Evolutionary conservation across 2,329 filamentous ascomycete genomes (phyloP).

Genomic region (Bisporella sp.): DNA sequence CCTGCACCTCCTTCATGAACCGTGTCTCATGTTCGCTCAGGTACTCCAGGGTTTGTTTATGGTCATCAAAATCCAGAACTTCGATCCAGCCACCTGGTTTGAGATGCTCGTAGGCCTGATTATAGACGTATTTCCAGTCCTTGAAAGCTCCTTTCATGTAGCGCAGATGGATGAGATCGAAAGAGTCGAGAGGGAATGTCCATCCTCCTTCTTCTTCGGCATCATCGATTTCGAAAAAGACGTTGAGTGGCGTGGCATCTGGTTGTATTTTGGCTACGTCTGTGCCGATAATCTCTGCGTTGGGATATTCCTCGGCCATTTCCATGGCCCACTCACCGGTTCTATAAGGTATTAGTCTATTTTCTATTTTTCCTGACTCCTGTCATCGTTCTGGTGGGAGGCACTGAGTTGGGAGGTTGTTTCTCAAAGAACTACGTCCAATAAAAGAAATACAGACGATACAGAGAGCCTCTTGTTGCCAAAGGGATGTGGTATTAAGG

Average conservation of each 20-base stretch:
- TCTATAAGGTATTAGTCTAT: too few relatives aligned
- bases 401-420: too few relatives aligned
- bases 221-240: slow-evolving; percentile 60
- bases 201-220: slow-evolving; percentile 35
- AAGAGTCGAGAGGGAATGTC: slow-evolving; percentile 44
- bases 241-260: slow-evolving; percentile 51
- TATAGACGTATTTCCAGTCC: slow-evolving; percentile 49
- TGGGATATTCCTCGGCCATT: slow-evolving; percentile 43
- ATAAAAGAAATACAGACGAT: too few relatives aligned
- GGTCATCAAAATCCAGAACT: slow-evolving; percentile 24
- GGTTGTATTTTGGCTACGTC: slow-evolving; percentile 55
- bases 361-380: too few relatives aligned
- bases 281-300: slow-evolving; percentile 48
- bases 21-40: slow-evolving; percentile 10
- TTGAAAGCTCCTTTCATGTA: slow-evolving; percentile 50
- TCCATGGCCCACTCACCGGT: slow-evolving; percentile 58
- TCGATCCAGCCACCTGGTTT: slow-evolving; percentile 27
- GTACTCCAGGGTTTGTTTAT: slow-evolving; percentile 11
- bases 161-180: slow-evolving; percentile 55
- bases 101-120: slow-evolving; percentile 36
- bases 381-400: too few relatives aligned
- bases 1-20: slow-evolving; percentile 7
- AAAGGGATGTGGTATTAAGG: too few relatives aligned
- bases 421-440: too few relatives aligned
- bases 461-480: too few relatives aligned